Evolutionary conservation across 108 stramenopile genomes (phyloP), one percentile per base, ranked within the genome.

Genomic region (Seminavis robusta): DNA sequence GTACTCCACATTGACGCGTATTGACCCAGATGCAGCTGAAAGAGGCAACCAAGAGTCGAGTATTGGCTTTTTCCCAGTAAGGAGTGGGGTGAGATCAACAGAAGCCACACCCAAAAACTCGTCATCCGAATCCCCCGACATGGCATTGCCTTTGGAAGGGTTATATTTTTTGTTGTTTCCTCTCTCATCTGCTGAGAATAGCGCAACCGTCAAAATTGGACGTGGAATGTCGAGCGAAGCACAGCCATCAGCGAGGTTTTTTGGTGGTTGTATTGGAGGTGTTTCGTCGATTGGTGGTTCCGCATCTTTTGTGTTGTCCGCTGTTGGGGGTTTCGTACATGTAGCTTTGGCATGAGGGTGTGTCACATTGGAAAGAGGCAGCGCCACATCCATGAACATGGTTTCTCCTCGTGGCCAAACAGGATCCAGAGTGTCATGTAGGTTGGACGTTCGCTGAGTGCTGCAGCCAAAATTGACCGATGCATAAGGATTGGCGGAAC

Each of bases 361-460:
- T 6, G 47, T 38, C 33, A 63, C 20, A 49, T 69, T 21, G 26
- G 54, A 54, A 0, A 43, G 15, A 3, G 81, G 73, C 20, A 87
- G 71, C 13, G 71, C 52, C 5, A 94, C 92, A 66, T 94, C 92
- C 67, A 94, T 82, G 63, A 75, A 90, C 61, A 78, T 68, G 31
- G 80, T 65, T 64, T 94, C 92, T 17, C 73, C 59, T 36, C 87
- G 41, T 28, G 88, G 79, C 86, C 86, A 94, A 16, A 75, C 47
- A 16, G 84, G 84, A 56, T 86, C 71, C 15, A 65, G 21, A 17
- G 77, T 81, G 47, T 79, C 72, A 36, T 51, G 76, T 0, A 86
- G 71, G 31, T 66, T 65, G 4, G 81, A 80, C 5, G 79, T 88
- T 47, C 75, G 53, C 56, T 93, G 88, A 7, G 77, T 76, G 10